Conservation (phyloP, 306 rosid genomes). For the Prunus davidiana region DNA sequence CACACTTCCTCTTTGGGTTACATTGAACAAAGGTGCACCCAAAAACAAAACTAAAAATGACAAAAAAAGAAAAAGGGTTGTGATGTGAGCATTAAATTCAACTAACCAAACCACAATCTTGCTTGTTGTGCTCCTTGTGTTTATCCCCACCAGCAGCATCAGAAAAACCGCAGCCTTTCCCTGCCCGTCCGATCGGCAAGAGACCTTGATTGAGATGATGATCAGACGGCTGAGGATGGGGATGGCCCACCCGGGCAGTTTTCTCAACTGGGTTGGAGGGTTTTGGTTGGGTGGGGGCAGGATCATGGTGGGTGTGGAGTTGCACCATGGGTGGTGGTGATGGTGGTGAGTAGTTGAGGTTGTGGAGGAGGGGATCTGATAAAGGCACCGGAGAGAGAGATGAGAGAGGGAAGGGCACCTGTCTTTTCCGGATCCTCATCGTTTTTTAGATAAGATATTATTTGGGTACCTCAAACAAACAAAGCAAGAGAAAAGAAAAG, state of each 20-base stretch:
- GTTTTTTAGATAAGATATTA: constrained; percentile 17
- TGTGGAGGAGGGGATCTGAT: constrained; percentile 74
- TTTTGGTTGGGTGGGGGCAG: constrained; percentile 9
- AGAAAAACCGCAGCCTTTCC: constrained; percentile 28
- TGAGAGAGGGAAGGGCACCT: constrained; percentile 51
- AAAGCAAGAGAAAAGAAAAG: too few relatives aligned
- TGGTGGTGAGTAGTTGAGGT: constrained; percentile 32
- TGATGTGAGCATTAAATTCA: not conserved
- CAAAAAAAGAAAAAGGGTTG: constrained; percentile 5
- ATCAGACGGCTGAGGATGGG: constrained; percentile 47
- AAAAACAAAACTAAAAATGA: constrained; percentile 15
- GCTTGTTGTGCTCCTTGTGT: not conserved
- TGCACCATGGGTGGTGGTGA: constrained; percentile 61
- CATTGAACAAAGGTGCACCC: constrained; percentile 60
- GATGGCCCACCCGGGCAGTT: constrained; percentile 12
- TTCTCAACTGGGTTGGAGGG: constrained; percentile 19
- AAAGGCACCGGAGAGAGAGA: constrained; percentile 45
- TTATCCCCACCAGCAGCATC: constrained; percentile 20
- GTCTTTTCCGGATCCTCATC: constrained; percentile 88
- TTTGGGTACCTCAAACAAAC: not conserved
- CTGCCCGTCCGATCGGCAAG: constrained; percentile 35
- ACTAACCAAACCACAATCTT: constrained; percentile 54
- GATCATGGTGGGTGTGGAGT: constrained; percentile 25
- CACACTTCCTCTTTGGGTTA: constrained; percentile 11
- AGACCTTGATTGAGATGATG: constrained; percentile 29